These are phyloP conservation scores for Cerioporus squamosus DNA, from an alignment of 1,284 basidiomycete species.

Conservation along the genomic window DNA sequence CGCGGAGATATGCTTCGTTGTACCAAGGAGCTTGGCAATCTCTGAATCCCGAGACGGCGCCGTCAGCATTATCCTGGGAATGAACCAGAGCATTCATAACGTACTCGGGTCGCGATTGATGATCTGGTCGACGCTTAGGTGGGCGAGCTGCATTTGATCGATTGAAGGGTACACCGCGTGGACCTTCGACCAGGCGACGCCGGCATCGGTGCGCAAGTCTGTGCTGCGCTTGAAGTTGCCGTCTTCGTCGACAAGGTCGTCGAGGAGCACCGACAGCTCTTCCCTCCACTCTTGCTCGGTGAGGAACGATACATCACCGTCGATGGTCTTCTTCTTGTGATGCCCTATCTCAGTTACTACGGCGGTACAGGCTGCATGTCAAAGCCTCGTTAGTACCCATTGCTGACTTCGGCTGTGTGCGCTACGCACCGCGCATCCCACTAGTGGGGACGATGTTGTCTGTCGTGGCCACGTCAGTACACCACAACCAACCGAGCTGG, in stretches of 20 bases:
- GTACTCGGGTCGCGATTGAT: constrained; percentile 49
- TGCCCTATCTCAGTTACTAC: constrained; percentile 67
- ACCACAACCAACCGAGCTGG: background rate
- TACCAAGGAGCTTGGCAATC: constrained; percentile 51
- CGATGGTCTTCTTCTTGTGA: constrained; percentile 56
- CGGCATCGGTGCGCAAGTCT: constrained; percentile 61
- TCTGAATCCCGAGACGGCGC: constrained; percentile 30
- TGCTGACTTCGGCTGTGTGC: background rate
- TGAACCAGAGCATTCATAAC: constrained; percentile 11
- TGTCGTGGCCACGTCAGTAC: constrained; percentile 26
- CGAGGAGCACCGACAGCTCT: constrained; percentile 56
- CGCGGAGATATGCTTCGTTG: constrained; percentile 54
- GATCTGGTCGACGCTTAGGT: constrained; percentile 54
- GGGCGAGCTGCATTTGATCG: constrained; percentile 48
- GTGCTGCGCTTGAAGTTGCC: constrained; percentile 55
- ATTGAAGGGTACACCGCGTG: constrained; percentile 64
- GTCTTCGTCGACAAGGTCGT: constrained; percentile 62
- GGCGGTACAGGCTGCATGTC: constrained; percentile 58
- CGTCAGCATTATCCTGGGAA: background rate
- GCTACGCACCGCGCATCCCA: constrained; percentile 57
- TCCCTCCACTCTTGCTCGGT: constrained; percentile 58
- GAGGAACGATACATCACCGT: constrained; percentile 63
- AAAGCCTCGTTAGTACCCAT: background rate
- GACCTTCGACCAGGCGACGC: constrained; percentile 66
- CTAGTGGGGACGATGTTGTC: constrained; percentile 68